phyloP scores from a whole-genome alignment of 352 stramenopile species.

The Pythium diclinum region DNA sequence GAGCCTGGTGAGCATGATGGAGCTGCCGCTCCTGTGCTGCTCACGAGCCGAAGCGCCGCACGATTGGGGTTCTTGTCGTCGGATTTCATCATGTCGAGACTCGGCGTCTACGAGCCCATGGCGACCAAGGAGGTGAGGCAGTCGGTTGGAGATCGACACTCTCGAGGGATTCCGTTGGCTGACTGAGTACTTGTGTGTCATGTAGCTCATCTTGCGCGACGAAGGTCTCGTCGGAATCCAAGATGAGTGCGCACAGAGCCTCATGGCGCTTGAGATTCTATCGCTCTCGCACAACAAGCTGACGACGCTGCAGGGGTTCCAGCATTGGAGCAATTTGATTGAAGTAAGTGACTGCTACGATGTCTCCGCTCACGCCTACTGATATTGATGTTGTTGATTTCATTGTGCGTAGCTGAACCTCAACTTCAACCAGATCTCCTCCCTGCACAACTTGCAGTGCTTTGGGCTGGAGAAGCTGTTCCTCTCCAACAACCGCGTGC shows the following conservation, averaged over 20 bases:
- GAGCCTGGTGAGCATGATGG: not conserved
- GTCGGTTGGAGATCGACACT: no score
- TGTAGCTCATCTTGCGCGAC: conserved; percentile 71
- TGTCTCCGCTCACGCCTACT: not conserved
- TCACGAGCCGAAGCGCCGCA: conserved; percentile 20
- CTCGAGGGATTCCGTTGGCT: not conserved
- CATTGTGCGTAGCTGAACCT: conserved; percentile 31
- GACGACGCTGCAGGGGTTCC: conserved; percentile 53
- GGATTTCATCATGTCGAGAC: conserved; percentile 54
- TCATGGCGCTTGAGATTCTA: conserved; percentile 70
- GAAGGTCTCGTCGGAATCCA: conserved; percentile 50
- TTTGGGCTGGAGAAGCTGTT: conserved; percentile 39
- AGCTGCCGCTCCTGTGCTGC: not conserved
- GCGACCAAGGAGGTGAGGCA: conserved; percentile 55
- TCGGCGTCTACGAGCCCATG: conserved; percentile 60
- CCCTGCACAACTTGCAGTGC: conserved; percentile 33
- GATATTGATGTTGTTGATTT: not conserved
- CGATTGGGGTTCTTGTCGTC: conserved; percentile 30
- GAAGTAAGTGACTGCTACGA: conserved; percentile 36
- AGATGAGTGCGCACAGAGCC: conserved; percentile 47
- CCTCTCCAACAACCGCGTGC: conserved; percentile 33
- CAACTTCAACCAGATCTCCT: conserved; percentile 44
- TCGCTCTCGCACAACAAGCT: conserved; percentile 81
- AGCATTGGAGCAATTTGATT: conserved; percentile 68
- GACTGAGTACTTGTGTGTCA: not conserved